Evolutionary conservation across 2,329 filamentous ascomycete genomes (phyloP).

Genomic region (Ophiostoma quercus): DNA sequence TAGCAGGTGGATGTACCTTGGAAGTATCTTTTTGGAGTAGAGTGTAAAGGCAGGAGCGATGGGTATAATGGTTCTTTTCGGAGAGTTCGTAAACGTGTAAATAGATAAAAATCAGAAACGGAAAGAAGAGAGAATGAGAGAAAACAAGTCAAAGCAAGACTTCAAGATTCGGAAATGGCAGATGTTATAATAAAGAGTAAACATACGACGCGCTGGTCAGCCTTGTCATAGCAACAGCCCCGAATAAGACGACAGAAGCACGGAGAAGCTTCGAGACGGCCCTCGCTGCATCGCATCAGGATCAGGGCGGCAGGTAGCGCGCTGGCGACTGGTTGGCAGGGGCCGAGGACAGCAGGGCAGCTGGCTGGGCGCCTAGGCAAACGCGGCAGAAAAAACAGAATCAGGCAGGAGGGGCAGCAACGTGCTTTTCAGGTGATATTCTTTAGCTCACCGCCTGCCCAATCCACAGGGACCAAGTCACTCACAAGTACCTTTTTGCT

Average conservation of each 20-base stretch:
- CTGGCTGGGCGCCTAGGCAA: background rate
- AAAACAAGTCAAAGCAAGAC: background rate
- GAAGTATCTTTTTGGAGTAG: background rate
- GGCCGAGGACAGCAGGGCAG: too few species aligned
- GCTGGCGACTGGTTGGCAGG: background rate
- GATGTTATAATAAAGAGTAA: slow-evolving; percentile 6
- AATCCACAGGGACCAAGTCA: background rate
- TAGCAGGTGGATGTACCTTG: background rate
- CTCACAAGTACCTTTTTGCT: background rate
- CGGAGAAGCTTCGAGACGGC: slow-evolving; percentile 25
- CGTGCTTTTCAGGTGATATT: background rate
- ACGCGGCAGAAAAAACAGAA: slow-evolving; percentile 9
- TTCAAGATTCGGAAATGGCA: background rate
- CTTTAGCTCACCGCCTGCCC: background rate
- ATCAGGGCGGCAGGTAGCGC: background rate
- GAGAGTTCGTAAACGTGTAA: background rate
- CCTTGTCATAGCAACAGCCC: slow-evolving; percentile 15
- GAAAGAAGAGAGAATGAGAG: background rate
- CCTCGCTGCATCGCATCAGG: background rate
- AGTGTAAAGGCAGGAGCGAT: slow-evolving; percentile 16
- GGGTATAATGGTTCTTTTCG: background rate
- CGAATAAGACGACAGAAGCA: slow-evolving; percentile 15
- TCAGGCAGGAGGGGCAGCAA: slow-evolving; percentile 8
- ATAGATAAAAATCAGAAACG: background rate
- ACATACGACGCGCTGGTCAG: background rate